Evolutionary conservation across 768 basidiomycete genomes (phyloP), one percentile per base, ranked within the genome.

Genomic region (Leccinellum albellum): DNA sequence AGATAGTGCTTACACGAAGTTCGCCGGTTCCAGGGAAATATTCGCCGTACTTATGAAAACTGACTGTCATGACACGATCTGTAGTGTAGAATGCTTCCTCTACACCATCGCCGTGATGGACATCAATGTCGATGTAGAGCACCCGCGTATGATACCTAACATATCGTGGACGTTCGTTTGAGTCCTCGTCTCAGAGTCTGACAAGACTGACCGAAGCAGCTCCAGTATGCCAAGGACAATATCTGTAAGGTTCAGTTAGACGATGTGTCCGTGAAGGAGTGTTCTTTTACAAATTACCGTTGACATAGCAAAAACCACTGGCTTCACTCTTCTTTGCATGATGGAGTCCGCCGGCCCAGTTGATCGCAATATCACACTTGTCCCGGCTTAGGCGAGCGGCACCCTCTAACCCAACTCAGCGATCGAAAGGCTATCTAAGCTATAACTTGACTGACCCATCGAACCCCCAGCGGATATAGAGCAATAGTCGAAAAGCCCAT

Each of bases 21-120:
- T 97, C 95, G n/a, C 97, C 97, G 6, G 97, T 99, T 42, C 97
- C 97, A 26, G 97, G 97, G 73, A 99, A 99, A 73, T 90, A 99
- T 73, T 99, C 97, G 32, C 97, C 97, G 62, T 98, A 99, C 73
- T 98, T 98, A 71, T 99, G 97, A 74, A 98, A 97, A 64, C 91
- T 94, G 67, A 87, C 87, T 0, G 96, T 98, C 97, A 98, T 98
- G 55, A 99, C 97, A 45, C 97, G 82, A 70, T 99, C 96, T 21
- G 97, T 98, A 4, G 94, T 95, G 73, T 98, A 99, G 72, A 99
- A 99, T 0, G 97, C 97, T 73, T 99, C 97, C 70, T 99, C 97
- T 23, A 99, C 97, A 44, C 97, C 97, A 72, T 99, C 97, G 15
- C 97, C 97, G 60, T 99, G 97, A 70, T 99, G 97, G 1, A 97